phyloP scores from a whole-genome alignment of 768 basidiomycete genomes.

The Termitomyces eurrhizus region DNA sequence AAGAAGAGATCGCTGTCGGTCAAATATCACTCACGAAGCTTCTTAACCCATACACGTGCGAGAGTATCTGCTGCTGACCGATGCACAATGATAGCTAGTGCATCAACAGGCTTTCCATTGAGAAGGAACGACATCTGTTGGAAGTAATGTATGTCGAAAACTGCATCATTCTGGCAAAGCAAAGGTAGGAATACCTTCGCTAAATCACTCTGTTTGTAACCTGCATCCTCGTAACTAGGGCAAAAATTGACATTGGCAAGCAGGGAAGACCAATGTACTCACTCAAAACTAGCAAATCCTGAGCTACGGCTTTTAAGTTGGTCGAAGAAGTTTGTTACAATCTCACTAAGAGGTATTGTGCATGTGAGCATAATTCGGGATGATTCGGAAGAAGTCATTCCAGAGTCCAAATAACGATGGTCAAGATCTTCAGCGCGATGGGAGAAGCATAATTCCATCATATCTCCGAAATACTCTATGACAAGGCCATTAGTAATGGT shows the following conservation, averaged over 20 bases:
- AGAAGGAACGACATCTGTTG: slow-evolving; percentile 85
- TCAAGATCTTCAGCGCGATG: slow-evolving; percentile 84
- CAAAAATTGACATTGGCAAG: slow-evolving; percentile 4
- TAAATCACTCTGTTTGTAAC: slow-evolving; percentile 77
- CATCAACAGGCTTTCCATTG: slow-evolving; percentile 88
- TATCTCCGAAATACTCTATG: slow-evolving; percentile 87
- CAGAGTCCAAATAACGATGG: slow-evolving; percentile 75
- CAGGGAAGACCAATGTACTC: slow-evolving; percentile 18
- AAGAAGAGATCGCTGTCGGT: slow-evolving; percentile 1
- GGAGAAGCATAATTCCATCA: slow-evolving; percentile 91
- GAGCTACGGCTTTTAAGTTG: slow-evolving; percentile 90
- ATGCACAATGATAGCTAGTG: slow-evolving; percentile 89
- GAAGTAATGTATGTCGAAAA: not conserved
- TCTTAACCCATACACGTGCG: slow-evolving; percentile 85
- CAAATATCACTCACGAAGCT: slow-evolving; percentile 63
- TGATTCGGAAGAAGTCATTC: slow-evolving; percentile 33
- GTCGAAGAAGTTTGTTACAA: slow-evolving; percentile 95
- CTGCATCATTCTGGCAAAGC: not conserved
- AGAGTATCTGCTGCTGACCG: slow-evolving; percentile 70
- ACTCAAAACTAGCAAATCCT: slow-evolving; percentile 93
- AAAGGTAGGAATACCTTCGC: slow-evolving; percentile 55
- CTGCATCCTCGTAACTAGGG: slow-evolving; percentile 90
- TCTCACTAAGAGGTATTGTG: slow-evolving; percentile 83
- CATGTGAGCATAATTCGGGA: slow-evolving; percentile 80
- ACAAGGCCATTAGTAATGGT: slow-evolving; percentile 1